These are phyloP conservation scores for Gossypium turneri DNA, from an alignment of 345 rosid genomes.

Conservation along the genomic window DNA sequence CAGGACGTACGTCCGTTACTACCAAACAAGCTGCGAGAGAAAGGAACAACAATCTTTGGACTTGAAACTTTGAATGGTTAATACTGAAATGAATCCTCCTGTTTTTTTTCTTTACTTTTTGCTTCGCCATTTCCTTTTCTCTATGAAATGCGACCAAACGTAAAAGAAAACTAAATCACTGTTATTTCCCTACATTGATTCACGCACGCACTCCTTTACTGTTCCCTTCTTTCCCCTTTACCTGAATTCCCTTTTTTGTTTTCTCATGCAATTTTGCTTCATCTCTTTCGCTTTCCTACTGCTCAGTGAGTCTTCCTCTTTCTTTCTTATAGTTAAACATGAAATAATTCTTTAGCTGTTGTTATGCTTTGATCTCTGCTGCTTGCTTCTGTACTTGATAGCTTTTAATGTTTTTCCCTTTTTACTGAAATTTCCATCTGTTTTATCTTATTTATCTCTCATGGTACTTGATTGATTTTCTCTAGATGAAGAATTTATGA, in stretches of 20 bases:
- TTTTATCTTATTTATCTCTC: not conserved
- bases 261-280: not conserved
- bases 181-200: slow-evolving; percentile 6
- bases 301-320: not conserved
- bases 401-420: not conserved
- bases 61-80: not conserved
- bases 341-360: not conserved
- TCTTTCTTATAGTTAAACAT: no score
- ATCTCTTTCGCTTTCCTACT: not conserved
- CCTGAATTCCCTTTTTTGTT: not conserved
- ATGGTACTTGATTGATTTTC: not conserved
- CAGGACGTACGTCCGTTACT: not conserved
- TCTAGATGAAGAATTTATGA: not conserved
- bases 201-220: not conserved
- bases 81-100: not conserved
- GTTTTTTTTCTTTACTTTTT: not conserved
- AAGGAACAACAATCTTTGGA: no score
- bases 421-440: not conserved
- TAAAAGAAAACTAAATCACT: not conserved
- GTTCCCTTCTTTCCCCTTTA: not conserved
- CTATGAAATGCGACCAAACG: slow-evolving; percentile 5
- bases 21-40: not conserved
- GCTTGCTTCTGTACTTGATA: not conserved
- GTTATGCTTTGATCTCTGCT: not conserved
- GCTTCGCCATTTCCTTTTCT: not conserved